Evolutionary conservation across 169 alveolate genomes (phyloP).

Genomic region (Plasmodium cynomolgi): DNA sequence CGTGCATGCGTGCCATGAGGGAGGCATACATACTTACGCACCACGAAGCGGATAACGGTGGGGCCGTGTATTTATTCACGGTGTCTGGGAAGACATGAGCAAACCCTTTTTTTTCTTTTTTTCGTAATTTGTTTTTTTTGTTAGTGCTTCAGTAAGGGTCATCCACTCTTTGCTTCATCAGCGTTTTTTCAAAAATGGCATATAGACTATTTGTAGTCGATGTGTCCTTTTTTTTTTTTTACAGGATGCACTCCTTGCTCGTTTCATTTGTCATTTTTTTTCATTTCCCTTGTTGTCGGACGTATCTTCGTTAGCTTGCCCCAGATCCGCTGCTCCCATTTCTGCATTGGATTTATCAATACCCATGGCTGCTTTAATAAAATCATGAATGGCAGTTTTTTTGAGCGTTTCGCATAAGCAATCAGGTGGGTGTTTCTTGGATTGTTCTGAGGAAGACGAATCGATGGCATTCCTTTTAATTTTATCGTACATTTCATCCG

Average conservation of each 20-base stretch:
- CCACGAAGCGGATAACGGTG: background rate
- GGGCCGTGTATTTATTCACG: background rate
- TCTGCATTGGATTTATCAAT: background rate
- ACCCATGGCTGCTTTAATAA: background rate
- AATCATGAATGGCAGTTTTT: background rate
- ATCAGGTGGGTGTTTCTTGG: background rate
- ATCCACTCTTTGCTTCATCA: background rate
- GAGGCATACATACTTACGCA: background rate
- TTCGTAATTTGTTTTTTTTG: background rate
- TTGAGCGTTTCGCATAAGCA: background rate
- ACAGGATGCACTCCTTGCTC: background rate
- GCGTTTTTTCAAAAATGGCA: background rate
- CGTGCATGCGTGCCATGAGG: background rate
- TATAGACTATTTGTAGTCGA: background rate
- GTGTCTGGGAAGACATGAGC: background rate
- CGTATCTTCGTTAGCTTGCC: background rate
- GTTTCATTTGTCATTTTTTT: background rate
- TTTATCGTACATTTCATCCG: constrained; percentile 40
- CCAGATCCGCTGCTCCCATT: background rate
- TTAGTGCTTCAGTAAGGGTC: background rate
- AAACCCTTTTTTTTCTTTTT: no score
- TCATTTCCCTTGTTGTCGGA: background rate
- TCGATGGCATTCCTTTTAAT: background rate
- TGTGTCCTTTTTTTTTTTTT: background rate
- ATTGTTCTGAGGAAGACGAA: background rate